phyloP scores from a whole-genome alignment of 1,284 basidiomycete genomes.

The Heterobasidion parviporum region DNA sequence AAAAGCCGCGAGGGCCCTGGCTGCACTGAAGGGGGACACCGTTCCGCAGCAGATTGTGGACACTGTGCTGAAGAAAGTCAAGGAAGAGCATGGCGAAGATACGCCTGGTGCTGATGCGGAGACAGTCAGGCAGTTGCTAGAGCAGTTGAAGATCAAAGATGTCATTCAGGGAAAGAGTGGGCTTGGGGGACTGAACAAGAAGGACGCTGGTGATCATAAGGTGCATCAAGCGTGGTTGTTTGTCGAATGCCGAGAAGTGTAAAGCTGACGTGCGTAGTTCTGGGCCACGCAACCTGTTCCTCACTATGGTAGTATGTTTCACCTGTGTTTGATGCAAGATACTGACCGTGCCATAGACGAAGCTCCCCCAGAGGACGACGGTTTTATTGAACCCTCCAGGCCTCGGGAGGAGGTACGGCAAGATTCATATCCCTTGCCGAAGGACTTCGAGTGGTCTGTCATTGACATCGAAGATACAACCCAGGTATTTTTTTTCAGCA shows the following conservation, averaged over 20 bases:
- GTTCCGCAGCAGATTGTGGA: slow-evolving; percentile 54
- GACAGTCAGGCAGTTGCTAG: slow-evolving; percentile 50
- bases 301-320: slow-evolving; percentile 51
- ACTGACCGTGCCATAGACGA: slow-evolving; percentile 41
- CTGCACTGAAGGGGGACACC: slow-evolving; percentile 41
- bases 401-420: slow-evolving; percentile 76
- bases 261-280: slow-evolving; percentile 47
- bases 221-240: slow-evolving; percentile 29
- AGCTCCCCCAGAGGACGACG: slow-evolving; percentile 62
- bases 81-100: slow-evolving; percentile 42
- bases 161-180: slow-evolving; percentile 65
- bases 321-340: neutral
- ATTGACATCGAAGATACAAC: slow-evolving; percentile 75
- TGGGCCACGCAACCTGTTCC: slow-evolving; percentile 96
- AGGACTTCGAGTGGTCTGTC: slow-evolving; percentile 89
- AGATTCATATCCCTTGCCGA: slow-evolving; percentile 83
- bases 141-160: slow-evolving; percentile 69
- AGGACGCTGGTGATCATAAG: slow-evolving; percentile 83
- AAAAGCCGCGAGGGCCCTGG: slow-evolving; percentile 48
- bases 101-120: slow-evolving; percentile 45
- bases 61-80: slow-evolving; percentile 50
- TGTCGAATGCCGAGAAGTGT: neutral
- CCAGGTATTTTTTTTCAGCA: slow-evolving; percentile 37
- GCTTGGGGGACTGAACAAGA: slow-evolving; percentile 61
- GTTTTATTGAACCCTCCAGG: slow-evolving; percentile 83